A percentile compares a stretch with the other conserved stretches of the same genome.
phyloP scores from a whole-genome alignment of 345 rosid species.

The Populus simonii region DNA sequence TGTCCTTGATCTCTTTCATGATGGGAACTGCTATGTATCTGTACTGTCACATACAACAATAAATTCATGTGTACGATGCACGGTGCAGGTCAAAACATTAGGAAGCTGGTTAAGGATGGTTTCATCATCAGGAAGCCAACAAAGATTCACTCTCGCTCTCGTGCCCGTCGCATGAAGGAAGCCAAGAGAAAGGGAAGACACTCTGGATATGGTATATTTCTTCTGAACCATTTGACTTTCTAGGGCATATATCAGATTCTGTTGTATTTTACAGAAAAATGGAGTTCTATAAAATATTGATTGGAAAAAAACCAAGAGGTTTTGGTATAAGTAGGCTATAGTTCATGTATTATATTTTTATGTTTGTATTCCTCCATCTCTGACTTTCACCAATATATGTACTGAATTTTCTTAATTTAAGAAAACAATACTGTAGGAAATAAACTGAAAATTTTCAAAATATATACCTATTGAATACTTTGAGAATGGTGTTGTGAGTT shows the following conservation, averaged over 20 bases:
- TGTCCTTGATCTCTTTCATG: neutral
- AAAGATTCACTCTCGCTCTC: conserved; percentile 91
- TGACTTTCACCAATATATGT: neutral
- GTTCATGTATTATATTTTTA: neutral
- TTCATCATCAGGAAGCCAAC: conserved; percentile 96
- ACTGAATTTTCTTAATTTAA: neutral
- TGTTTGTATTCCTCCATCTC: neutral
- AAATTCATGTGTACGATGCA: neutral
- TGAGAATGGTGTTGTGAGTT: neutral
- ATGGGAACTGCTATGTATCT: neutral
- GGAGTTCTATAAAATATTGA: neutral
- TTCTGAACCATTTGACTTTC: neutral
- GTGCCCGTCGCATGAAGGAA: conserved; percentile 79
- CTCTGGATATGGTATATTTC: conserved; percentile 76
- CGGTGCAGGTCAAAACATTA: conserved; percentile 71
- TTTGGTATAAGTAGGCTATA: neutral
- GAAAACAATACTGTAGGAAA: neutral
- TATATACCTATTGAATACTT: neutral
- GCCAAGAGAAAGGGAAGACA: conserved; percentile 97
- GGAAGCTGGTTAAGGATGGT: conserved; percentile 96
- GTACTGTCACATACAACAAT: neutral
- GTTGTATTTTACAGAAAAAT: neutral
- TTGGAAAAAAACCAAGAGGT: neutral
- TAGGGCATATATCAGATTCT: neutral
- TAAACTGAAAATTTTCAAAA: neutral